Conservation (phyloP, 768 basidiomycete genomes). For the Boletus rubroflammeus region DNA sequence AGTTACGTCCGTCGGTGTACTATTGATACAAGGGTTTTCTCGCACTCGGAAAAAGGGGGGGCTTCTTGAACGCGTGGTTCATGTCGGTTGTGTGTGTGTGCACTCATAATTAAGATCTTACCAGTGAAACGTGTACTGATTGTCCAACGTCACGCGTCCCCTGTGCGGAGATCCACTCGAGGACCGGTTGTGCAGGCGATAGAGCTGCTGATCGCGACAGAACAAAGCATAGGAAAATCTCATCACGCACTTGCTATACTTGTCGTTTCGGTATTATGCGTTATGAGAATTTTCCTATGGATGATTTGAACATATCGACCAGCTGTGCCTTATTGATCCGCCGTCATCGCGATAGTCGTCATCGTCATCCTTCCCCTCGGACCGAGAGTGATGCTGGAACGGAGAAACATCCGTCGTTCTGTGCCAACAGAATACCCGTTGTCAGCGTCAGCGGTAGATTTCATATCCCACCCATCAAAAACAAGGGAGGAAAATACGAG, state of each 20-base stretch:
- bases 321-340: constrained; percentile 18
- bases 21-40: constrained; percentile 1
- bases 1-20: constrained; percentile 1
- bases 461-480: not conserved
- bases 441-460: not conserved
- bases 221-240: not conserved
- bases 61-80: constrained; percentile 2
- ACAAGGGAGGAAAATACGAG: not conserved
- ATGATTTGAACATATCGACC: not conserved
- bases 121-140: not conserved
- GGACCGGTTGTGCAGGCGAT: constrained; percentile 3
- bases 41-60: not conserved
- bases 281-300: not conserved
- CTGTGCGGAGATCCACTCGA: not conserved
- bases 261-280: not conserved
- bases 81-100: constrained; percentile 1
- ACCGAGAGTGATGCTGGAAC: too few relatives aligned
- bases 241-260: not conserved
- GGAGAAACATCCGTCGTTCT: not conserved
- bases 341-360: constrained; percentile 11
- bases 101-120: not conserved
- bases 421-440: not conserved
- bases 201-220: constrained; percentile 1
- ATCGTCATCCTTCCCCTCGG: not conserved
- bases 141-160: not conserved